These are phyloP conservation scores for Plenodomus lindquistii DNA, from an alignment of 2,329 filamentous ascomycete genomes.

Conservation along the genomic window DNA sequence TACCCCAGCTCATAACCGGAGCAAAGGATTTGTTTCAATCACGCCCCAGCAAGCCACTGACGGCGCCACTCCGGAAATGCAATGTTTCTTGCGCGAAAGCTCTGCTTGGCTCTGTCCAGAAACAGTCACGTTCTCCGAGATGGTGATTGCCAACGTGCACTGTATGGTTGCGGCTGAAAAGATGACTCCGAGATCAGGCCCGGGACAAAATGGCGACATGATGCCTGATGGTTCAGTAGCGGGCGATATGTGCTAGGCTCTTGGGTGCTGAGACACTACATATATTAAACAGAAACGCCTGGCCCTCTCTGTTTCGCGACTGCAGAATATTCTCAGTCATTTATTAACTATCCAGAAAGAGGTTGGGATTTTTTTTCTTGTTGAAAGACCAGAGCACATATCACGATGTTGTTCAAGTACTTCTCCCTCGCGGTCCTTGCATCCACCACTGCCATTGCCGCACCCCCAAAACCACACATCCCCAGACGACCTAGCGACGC, in stretches of 20 bases:
- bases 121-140: not conserved
- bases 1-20: not conserved
- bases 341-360: too few species aligned
- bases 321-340: too few species aligned
- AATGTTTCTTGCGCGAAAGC: not conserved
- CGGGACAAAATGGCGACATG: not conserved
- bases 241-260: too few species aligned
- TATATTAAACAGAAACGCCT: too few species aligned
- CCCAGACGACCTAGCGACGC: constrained; percentile 1
- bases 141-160: not conserved
- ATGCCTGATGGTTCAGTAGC: not conserved
- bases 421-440: not conserved
- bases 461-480: not conserved
- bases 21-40: not conserved
- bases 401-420: constrained; percentile 1
- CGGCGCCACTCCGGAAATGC: constrained; percentile 9
- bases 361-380: not conserved
- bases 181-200: not conserved
- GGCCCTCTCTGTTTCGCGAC: too few species aligned
- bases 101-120: not conserved
- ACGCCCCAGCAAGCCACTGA: constrained; percentile 9
- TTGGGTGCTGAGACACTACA: too few species aligned
- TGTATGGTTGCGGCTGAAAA: not conserved
- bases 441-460: constrained; percentile 1
- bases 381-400: not conserved